Base-by-base conservation (phyloP, 805 yeast genomes). In the Zygoascus tannicola region DNA sequence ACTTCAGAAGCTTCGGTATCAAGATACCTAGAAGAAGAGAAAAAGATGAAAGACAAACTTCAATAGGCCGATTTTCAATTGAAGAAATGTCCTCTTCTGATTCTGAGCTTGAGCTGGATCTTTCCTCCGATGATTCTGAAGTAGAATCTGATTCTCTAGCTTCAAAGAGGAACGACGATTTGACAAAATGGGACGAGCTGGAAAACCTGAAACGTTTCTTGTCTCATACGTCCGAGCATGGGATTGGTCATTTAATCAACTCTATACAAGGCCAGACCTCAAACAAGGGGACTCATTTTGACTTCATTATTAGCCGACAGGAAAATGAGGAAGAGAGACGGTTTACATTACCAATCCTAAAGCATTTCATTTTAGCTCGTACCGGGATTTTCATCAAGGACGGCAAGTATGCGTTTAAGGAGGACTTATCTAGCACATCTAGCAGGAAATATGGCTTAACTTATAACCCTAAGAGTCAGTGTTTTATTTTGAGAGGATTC, bases 401-500 rank as follows among this genome's bases (percentile, higher is more conserved):
- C 30, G 30, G 12, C 12, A 26, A 8, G 7, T 12, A 7, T 7
- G 12, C 10, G 30, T 26, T 12, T 26, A 26, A 26, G 12, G 30
- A 26, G 7, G 30, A 26, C 12, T 7, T 8, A 7, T 7, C 12
- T 26, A 8, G 10, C 12, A 12, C 12, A 12, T 8, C 12, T 8
- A 12, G 12, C 30, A 12, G 30, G 10, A 12, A 26, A 26, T 26
- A 26, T 26, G 30, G 10, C 30, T 26, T 26, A 12, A 26, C 30
- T 26, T 26, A 26, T 26, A 26, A 26, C 12, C 12, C 30, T 12
- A 26, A 12, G 12, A 26, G 10, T 12, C 7, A 12, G 10, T 8
- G 10, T 20, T 62, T 49, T 4, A 18, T 30, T 19, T 47, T 50
- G 43, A 45, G 45, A 21, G 56, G 51, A 4, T 35, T 53, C 28